Evolutionary conservation across 352 stramenopile species (phyloP).

Genomic region (Phytophthora sp.): DNA sequence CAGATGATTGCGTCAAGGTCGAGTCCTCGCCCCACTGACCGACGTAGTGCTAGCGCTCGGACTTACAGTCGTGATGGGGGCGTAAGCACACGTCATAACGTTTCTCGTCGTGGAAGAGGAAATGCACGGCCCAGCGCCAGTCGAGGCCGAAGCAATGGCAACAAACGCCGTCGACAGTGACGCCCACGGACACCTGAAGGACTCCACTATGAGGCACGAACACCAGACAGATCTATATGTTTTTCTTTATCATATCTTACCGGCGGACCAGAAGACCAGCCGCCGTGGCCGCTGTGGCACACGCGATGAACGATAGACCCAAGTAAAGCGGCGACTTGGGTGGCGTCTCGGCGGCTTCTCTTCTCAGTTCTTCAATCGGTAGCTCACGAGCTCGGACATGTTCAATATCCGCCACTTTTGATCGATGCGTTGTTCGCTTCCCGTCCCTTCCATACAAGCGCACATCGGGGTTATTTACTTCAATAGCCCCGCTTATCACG

Average conservation of each 20-base stretch:
- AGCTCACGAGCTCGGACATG: conserved; percentile 5
- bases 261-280: conserved; percentile 48
- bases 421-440: conserved; percentile 14
- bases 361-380: conserved; percentile 30
- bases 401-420: conserved; percentile 5
- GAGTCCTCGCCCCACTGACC: conserved; percentile 6
- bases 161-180: conserved; percentile 37
- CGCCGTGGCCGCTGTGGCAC: conserved; percentile 52
- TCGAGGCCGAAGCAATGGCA: conserved; percentile 23
- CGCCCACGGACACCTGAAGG: neutral
- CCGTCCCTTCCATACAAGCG: conserved; percentile 12
- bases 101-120: conserved; percentile 13
- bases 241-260: conserved; percentile 34
- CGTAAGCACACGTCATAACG: conserved; percentile 2
- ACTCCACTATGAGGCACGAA: neutral
- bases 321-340: conserved; percentile 48
- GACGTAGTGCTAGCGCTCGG: conserved; percentile 3
- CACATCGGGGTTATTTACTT: conserved; percentile 28
- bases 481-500: conserved; percentile 18
- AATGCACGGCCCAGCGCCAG: conserved; percentile 7
- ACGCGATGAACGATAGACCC: conserved; percentile 59
- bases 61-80: conserved; percentile 1
- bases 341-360: conserved; percentile 13
- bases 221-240: conserved; percentile 1
- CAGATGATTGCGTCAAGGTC: conserved; percentile 30